Evolutionary conservation across 345 rosid species (phyloP), one percentile per base, ranked within the genome.

Genomic region (Mangifera indica): DNA sequence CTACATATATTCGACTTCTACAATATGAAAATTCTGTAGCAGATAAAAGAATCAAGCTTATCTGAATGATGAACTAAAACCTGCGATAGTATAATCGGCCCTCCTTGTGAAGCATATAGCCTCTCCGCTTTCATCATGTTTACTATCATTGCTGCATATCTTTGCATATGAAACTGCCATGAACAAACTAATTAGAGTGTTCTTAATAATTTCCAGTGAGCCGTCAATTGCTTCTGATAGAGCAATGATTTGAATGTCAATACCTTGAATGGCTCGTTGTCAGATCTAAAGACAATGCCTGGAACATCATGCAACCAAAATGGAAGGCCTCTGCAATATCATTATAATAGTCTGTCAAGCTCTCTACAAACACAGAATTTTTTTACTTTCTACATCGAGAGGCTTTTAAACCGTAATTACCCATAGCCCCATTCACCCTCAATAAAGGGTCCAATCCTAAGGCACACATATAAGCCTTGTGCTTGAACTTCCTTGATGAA

Each of bases 81-180:
- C 96, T 93, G 97, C 17, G 97, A 91, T 60, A 91, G 78, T 76
- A 93, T 89, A 61, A 89, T 91, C 12, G 98, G 97, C 10, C 98
- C 97, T 74, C 97, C 96, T 75, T 93, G 97, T 1, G 97, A 91
- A 76, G 93, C 97, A 76, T 71, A 91, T 60, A 91, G 69, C 40
- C 75, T 81, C 52, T 89, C 87, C 1, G 87, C 71, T 66, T 88
- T 84, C 98, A 93, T 83, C 92, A 89, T 69, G 63, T 74, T 82
- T 55, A 88, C 96, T 56, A 91, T 82, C 61, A 67, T 83, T 63
- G 82, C 68, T 10, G 85, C 80, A 67, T 78, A 93, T 53, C 75
- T 84, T 83, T 85, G 68, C 96, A 91, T 93, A 62, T 84, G 75
- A 67, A 63, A 70, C 98, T 90, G 88, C 78, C 63, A 70, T 75